These are phyloP conservation scores for Trypanosoma conorhini DNA, from an alignment of 208 protist genomes.

Conservation along the genomic window DNA sequence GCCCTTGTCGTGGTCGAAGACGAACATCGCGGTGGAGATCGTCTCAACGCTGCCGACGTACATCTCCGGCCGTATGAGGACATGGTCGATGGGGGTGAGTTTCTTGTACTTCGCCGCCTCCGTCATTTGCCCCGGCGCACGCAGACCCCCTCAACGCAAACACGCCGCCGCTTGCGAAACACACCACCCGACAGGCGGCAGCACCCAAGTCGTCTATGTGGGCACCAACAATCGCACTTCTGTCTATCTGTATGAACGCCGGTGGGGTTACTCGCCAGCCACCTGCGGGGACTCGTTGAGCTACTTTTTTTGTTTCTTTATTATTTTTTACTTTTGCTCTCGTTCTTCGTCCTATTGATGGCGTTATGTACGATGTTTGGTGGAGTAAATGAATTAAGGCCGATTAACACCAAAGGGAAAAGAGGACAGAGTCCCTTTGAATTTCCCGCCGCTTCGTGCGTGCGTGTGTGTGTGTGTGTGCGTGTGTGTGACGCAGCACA, in stretches of 20 bases:
- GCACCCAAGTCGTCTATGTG: not conserved
- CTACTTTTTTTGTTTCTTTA: not conserved
- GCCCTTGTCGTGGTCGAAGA: constrained; percentile 85
- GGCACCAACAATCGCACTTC: not conserved
- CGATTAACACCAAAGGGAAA: too few species aligned
- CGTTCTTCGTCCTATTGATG: not conserved
- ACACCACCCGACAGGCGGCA: not conserved
- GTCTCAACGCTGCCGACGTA: constrained; percentile 97
- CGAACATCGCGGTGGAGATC: constrained; percentile 78
- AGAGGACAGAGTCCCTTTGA: too few species aligned
- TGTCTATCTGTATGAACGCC: not conserved
- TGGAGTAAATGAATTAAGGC: too few species aligned
- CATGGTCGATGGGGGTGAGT: constrained; percentile 95
- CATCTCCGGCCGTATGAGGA: constrained; percentile 97
- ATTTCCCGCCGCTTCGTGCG: too few species aligned
- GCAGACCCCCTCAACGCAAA: constrained; percentile 11
- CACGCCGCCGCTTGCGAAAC: not conserved
- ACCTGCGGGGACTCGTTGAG: too few species aligned
- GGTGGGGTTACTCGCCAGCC: not conserved
- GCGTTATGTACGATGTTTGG: too few species aligned
- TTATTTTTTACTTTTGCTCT: too few species aligned
- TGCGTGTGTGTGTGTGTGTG: too few species aligned
- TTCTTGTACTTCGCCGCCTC: constrained; percentile 92
- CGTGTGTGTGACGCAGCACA: too few species aligned
- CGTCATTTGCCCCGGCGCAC: constrained; percentile 43